phyloP scores from a whole-genome alignment of 1,284 basidiomycete genomes.

The Microstroma glucosiphilum region DNA sequence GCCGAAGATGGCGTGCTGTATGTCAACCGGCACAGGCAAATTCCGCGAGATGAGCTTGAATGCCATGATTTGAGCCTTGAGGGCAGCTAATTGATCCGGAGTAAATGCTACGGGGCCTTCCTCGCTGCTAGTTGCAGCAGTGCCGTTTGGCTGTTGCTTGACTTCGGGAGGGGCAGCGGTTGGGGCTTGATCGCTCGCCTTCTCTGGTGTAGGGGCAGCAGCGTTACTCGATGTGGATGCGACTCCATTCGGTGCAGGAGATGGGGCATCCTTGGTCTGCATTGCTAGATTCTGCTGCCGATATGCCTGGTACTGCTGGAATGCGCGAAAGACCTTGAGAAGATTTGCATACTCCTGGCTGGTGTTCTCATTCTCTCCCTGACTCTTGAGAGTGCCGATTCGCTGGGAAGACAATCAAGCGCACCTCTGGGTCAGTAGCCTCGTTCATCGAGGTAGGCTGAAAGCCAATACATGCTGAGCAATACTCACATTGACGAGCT shows the following conservation, averaged over 20 bases:
- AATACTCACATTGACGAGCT: constrained; percentile 31
- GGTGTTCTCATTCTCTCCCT: constrained; percentile 50
- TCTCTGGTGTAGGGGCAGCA: constrained; percentile 12
- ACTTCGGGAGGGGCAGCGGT: background rate
- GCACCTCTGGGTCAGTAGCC: background rate
- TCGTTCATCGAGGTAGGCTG: background rate
- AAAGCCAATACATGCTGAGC: background rate
- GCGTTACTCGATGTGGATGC: background rate
- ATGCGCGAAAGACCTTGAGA: constrained; percentile 41
- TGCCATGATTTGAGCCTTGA: constrained; percentile 81
- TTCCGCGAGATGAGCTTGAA: constrained; percentile 78
- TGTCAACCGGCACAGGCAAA: constrained; percentile 68
- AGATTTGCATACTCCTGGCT: constrained; percentile 50
- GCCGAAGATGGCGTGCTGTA: constrained; percentile 67
- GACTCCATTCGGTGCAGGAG: background rate
- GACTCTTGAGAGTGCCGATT: constrained; percentile 50
- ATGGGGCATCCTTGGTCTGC: constrained; percentile 13
- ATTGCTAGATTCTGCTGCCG: constrained; percentile 42
- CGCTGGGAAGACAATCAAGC: constrained; percentile 24
- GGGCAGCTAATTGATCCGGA: constrained; percentile 69
- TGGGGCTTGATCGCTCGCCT: background rate
- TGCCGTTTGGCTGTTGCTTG: background rate
- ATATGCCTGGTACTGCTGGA: constrained; percentile 45
- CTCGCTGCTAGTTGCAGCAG: constrained; percentile 55
- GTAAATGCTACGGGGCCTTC: constrained; percentile 57